Percentiles rank a stretch among this genome's conserved stretches.
These are phyloP conservation scores for Alternaria hordeiaustralica DNA, from an alignment of 2,329 filamentous ascomycete species.

Conservation along the genomic window DNA sequence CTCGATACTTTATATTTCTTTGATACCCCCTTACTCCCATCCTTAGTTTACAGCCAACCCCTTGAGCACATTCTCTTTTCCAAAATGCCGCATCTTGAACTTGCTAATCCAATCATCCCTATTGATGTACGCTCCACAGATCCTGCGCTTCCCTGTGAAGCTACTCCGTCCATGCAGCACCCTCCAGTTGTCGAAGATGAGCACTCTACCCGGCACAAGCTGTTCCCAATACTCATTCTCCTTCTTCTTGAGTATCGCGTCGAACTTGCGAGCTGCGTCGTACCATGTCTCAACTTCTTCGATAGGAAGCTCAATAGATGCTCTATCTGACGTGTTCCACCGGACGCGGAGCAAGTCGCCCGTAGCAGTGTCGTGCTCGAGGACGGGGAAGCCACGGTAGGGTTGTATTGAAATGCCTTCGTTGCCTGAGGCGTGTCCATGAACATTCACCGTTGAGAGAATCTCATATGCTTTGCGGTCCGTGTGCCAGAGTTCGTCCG, in stretches of 20 bases:
- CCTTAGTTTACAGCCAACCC: conserved; percentile 12
- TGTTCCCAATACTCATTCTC: conserved; percentile 80
- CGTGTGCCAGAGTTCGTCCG: conserved; percentile 63
- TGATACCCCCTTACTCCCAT: neutral
- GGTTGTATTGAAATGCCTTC: conserved; percentile 81
- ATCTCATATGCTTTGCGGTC: conserved; percentile 63
- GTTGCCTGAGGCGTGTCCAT: conserved; percentile 87
- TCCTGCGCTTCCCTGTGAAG: conserved; percentile 83
- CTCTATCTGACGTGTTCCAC: conserved; percentile 94
- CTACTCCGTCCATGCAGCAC: conserved; percentile 84
- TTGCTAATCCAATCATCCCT: conserved; percentile 37
- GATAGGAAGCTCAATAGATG: conserved; percentile 66
- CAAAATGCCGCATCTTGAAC: conserved; percentile 27
- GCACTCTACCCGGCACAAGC: conserved; percentile 75
- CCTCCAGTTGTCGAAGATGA: conserved; percentile 98
- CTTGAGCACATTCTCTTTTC: conserved; percentile 20
- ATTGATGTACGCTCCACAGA: conserved; percentile 80
- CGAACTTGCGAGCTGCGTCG: conserved; percentile 75
- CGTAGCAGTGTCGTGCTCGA: conserved; percentile 63
- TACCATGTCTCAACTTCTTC: conserved; percentile 73
- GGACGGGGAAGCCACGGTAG: conserved; percentile 71
- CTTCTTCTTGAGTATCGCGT: conserved; percentile 69
- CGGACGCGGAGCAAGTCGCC: conserved; percentile 68
- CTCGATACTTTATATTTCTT: neutral
- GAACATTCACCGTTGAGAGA: conserved; percentile 65